Conservation (phyloP, 2,329 filamentous ascomycete species). For the Phaeophleospora eucalypticola region DNA sequence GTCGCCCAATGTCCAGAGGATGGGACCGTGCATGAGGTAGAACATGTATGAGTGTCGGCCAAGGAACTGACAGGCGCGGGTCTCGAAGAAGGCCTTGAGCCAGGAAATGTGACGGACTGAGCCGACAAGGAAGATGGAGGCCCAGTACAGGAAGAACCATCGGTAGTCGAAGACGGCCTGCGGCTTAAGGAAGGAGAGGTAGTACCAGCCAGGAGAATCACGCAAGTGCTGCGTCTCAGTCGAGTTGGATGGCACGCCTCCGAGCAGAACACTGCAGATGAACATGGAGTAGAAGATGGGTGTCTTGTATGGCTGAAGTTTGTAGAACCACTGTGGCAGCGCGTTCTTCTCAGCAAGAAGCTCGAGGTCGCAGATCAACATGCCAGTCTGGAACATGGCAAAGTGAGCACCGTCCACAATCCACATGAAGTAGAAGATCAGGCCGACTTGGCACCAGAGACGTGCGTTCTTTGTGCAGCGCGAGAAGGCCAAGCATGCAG, state of each 20-base stretch:
- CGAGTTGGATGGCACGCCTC: conserved; percentile 55
- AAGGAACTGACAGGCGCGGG: conserved; percentile 56
- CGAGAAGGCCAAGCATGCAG: conserved; percentile 53
- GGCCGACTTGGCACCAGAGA: conserved; percentile 49
- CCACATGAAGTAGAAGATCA: conserved; percentile 65
- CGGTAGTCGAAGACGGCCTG: conserved; percentile 32
- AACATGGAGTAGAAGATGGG: conserved; percentile 54
- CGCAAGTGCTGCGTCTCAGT: conserved; percentile 50
- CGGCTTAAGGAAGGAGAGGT: conserved; percentile 50
- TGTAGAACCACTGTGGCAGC: conserved; percentile 49
- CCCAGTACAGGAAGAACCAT: conserved; percentile 38
- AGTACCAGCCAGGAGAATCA: conserved; percentile 58
- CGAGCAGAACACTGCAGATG: conserved; percentile 52
- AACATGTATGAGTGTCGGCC: conserved; percentile 60
- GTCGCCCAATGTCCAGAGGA: conserved; percentile 59
- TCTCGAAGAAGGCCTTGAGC: conserved; percentile 58
- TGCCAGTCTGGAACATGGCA: conserved; percentile 57
- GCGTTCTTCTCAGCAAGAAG: conserved; percentile 48
- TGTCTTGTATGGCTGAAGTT: conserved; percentile 47
- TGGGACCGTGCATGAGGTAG: conserved; percentile 61
- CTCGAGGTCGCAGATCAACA: conserved; percentile 61
- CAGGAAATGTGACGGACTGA: conserved; percentile 55
- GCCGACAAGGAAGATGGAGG: conserved; percentile 54
- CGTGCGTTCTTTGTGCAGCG: conserved; percentile 53
- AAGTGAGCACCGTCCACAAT: conserved; percentile 62